phyloP scores from a whole-genome alignment of 1,139 yeast species.

The Candida mesenterica region DNA sequence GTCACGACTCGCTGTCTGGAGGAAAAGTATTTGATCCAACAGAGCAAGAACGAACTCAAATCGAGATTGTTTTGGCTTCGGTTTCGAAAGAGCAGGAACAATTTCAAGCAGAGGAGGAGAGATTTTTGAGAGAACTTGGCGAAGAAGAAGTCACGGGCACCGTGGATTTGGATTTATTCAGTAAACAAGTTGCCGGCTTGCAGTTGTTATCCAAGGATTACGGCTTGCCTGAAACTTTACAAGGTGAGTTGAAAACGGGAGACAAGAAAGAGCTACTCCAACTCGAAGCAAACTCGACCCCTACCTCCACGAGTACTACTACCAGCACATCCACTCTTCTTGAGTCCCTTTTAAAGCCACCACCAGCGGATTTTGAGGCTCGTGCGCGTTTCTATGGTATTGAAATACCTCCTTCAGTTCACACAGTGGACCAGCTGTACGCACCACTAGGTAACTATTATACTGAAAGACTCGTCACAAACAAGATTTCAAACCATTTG shows the following conservation, averaged over 20 bases:
- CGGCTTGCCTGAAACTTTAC: constrained; percentile 57
- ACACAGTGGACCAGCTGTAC: constrained; percentile 22
- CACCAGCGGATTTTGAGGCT: constrained; percentile 20
- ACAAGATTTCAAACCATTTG: constrained; percentile 66
- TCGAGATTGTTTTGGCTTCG: constrained; percentile 33
- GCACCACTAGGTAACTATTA: constrained; percentile 38
- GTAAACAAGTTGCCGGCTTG: constrained; percentile 70
- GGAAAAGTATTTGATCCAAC: neutral
- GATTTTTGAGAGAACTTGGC: constrained; percentile 19
- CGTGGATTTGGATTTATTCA: constrained; percentile 52
- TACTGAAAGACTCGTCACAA: constrained; percentile 51
- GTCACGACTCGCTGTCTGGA: neutral
- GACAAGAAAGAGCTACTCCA: no score
- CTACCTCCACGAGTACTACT: no score
- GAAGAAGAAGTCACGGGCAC: constrained; percentile 5
- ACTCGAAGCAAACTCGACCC: no score
- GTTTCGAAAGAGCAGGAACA: constrained; percentile 31
- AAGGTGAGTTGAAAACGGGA: constrained; percentile 4
- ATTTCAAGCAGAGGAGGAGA: constrained; percentile 24
- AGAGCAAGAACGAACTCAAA: constrained; percentile 21
- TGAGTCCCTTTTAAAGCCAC: no score
- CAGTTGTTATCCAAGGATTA: constrained; percentile 75
- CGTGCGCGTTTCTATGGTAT: constrained; percentile 34
- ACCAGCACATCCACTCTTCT: no score
- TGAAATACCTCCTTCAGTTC: constrained; percentile 24